phyloP scores from a whole-genome alignment of 768 basidiomycete species.

The Lactarius indigo region DNA sequence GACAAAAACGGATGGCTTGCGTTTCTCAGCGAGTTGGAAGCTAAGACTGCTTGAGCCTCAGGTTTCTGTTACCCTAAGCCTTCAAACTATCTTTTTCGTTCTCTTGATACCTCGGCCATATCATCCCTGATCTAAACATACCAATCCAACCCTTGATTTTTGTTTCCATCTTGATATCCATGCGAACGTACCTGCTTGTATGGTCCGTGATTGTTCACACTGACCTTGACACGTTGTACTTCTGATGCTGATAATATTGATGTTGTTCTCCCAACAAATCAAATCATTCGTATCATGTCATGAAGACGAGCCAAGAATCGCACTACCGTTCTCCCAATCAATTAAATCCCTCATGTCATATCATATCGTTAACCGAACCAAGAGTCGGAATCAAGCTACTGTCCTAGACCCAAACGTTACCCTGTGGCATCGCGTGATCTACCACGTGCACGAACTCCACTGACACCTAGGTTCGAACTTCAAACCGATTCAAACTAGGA shows the following conservation, averaged over 20 bases:
- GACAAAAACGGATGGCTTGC: constrained; percentile 94
- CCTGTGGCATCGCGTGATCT: no score
- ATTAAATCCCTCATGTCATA: no score
- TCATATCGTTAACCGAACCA: no score
- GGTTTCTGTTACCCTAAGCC: not conserved
- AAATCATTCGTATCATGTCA: not conserved
- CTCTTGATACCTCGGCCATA: not conserved
- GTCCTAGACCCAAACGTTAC: no score
- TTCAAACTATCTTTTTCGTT: not conserved
- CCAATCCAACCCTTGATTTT: not conserved
- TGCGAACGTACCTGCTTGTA: not conserved
- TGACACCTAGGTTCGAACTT: no score
- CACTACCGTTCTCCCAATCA: not conserved
- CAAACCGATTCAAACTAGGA: no score
- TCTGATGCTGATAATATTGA: not conserved
- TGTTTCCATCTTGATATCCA: not conserved
- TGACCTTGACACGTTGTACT: not conserved
- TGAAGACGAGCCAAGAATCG: not conserved
- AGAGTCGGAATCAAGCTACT: not conserved
- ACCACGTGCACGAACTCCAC: no score
- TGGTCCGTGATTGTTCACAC: not conserved
- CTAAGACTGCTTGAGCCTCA: constrained; percentile 26
- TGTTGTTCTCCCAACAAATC: not conserved
- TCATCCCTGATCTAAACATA: not conserved
- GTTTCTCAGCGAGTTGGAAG: constrained; percentile 75